Percentiles rank a stretch among this genome's conserved stretches.
phyloP scores from a whole-genome alignment of 1,284 basidiomycete genomes.

The Porodaedalea pini region DNA sequence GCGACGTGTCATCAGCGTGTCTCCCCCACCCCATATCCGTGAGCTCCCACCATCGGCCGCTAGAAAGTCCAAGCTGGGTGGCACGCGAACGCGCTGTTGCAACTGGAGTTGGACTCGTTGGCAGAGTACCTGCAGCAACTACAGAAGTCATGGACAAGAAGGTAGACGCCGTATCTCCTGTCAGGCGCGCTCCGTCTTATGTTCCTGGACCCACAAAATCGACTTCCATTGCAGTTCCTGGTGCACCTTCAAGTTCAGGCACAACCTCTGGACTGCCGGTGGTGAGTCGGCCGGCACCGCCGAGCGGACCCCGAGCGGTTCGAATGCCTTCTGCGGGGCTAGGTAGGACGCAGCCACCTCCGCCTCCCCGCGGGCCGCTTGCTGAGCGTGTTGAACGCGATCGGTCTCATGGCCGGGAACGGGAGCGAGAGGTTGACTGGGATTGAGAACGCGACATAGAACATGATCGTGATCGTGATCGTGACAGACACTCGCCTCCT shows the following conservation, averaged over 20 bases:
- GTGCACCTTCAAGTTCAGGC: slow-evolving; percentile 23
- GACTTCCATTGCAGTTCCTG: no score
- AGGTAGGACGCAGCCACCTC: slow-evolving; percentile 24
- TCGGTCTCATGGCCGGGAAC: slow-evolving; percentile 31
- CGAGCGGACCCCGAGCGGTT: slow-evolving; percentile 50
- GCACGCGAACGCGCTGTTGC: not conserved
- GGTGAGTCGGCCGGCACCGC: slow-evolving; percentile 29
- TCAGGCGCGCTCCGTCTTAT: not conserved
- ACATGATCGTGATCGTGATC: slow-evolving; percentile 25
- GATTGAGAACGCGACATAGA: not conserved
- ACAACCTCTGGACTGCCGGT: slow-evolving; percentile 27
- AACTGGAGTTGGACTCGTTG: not conserved
- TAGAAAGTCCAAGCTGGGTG: not conserved
- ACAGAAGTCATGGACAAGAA: not conserved
- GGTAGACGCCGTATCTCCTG: slow-evolving; percentile 3
- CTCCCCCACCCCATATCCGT: slow-evolving; percentile 7
- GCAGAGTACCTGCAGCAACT: not conserved
- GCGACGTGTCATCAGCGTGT: slow-evolving; percentile 29
- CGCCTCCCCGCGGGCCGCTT: slow-evolving; percentile 40
- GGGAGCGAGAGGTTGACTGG: not conserved
- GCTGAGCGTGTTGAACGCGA: slow-evolving; percentile 40
- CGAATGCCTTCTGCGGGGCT: slow-evolving; percentile 23
- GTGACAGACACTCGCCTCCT: slow-evolving; percentile 27
- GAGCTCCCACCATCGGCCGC: slow-evolving; percentile 26
- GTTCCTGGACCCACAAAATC: no score